Percentiles rank a stretch among this genome's conserved stretches.
Evolutionary conservation across 129 eudicot species (phyloP).

Genomic region (Solidago caesia): DNA sequence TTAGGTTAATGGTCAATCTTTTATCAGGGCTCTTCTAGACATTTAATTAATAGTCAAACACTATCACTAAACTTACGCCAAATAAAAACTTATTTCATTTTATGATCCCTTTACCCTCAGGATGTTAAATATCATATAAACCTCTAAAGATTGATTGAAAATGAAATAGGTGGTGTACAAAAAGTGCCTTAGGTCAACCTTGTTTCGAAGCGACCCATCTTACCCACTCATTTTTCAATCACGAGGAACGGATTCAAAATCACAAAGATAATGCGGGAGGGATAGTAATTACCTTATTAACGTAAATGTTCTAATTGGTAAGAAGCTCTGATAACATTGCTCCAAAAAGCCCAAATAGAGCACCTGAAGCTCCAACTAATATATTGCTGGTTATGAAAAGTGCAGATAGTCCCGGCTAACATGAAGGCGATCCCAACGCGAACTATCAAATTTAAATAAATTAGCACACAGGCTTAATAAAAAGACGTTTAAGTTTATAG

Average conservation of each 20-base stretch:
- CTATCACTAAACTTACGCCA: too few species aligned
- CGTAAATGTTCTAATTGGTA: constrained; percentile 86
- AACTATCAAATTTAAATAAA: constrained; percentile 42
- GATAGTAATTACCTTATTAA: constrained; percentile 63
- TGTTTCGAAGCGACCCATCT: too few species aligned
- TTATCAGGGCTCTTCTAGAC: neutral
- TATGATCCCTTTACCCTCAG: too few species aligned
- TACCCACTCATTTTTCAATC: too few species aligned
- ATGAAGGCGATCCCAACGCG: constrained; percentile 75
- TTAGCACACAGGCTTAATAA: neutral
- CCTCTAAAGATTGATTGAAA: too few species aligned
- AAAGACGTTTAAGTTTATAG: neutral
- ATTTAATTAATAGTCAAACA: neutral
- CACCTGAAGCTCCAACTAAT: constrained; percentile 98
- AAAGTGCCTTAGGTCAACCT: too few species aligned
- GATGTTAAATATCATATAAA: too few species aligned
- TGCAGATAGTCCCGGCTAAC: constrained; percentile 70
- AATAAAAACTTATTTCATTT: too few species aligned
- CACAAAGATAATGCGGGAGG: neutral
- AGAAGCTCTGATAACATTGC: constrained; percentile 93
- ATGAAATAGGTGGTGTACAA: too few species aligned
- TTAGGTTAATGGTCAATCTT: neutral
- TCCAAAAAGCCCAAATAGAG: constrained; percentile 93
- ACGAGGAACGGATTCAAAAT: too few species aligned
- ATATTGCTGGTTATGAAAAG: constrained; percentile 72